Base-by-base conservation (phyloP, 257 asterid species). In the Leptodermis oblonga region DNA sequence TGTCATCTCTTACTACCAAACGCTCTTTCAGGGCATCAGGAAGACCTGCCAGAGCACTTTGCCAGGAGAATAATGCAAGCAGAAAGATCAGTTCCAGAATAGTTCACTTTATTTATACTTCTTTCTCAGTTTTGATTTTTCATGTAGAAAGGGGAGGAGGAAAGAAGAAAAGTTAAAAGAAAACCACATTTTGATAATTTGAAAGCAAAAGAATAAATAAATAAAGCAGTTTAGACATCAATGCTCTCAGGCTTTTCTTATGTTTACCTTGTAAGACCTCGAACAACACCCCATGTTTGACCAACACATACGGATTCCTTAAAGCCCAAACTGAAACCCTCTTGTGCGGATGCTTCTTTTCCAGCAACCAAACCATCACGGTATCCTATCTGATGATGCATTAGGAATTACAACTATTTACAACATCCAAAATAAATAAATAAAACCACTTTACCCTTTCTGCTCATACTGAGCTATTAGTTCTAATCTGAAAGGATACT, bases 361-460 rank as follows among this genome's bases (percentile, higher is more conserved):
- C 92, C 97, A 55, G 90, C 90, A 39, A 88, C 74, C 65, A 90
- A 73, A 73, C 98, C 98, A 62, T 92, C 98, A 28, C 98, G 98
- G 76, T 90, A 92, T 77, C 98, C 98, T 23, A 90, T 76, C 98
- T 89, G 65, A 70, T 39, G 67, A 68, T 60, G 75, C 39, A 68
- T 67, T 73, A 69, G 45, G 77, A 80, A 74, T 39, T 13, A 73
- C 48, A 72, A 41, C 12, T 9, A 34, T 34, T 34, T 34, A 34
- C 39, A 34, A 34, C 31, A 33, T n/a, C n/a, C n/a, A n/a, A n/a
- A n/a, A n/a, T n/a, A n/a, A n/a, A n/a, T n/a, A n/a, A n/a, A n/a
- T n/a, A n/a, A n/a, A 12, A 43, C 49, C 49, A 43, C 1, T 43
- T 10, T 43, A 43, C 14, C 49, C 17, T 43, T 43, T 43, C n/a